Base-by-base conservation (phyloP, 441 rosid genomes). In the Bocquillonia castaneifolia region DNA sequence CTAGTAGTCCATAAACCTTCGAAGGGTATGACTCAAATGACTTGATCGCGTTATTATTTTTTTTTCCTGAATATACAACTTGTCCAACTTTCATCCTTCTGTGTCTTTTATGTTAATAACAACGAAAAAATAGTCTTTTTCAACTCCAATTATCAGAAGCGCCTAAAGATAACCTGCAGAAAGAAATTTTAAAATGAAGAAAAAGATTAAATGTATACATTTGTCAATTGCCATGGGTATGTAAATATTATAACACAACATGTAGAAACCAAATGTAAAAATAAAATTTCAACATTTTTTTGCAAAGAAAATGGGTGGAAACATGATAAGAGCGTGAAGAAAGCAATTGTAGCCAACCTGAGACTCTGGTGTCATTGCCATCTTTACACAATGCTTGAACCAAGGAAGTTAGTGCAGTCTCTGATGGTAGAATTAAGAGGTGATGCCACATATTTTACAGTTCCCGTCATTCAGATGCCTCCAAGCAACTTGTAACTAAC, bases 281-380 rank as follows among this genome's bases (percentile, higher is more conserved):
- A 9, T 0, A 17, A 53, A 20, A 34, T 5, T 2, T 26, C 23
- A 0, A 10, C 9, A 14, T n/a, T 3, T 3, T 45, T 29, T 23
- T 26, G 20, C 25, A 7, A 23, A 20, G 32, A 50, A 22, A 51
- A 29, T 6, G 20, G 47, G 39, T 18, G 66, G 32, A 1, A 5
- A 40, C 2, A 3, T 42, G 3, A 62, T 9, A 7, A 28, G 23
- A 34, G 56, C 14, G 47, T 6, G 14, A 42, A 12, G 47, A 10
- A 32, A 58, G n/a, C 23, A 39, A 53, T 52, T n/a, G 52, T 26
- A 37, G 20, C 73, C 65, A 63, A 81, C 82, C 86, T 80, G 80
- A 69, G 70, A 75, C 59, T 32, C 60, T 59, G 51, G 45, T 29
- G 54, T 48, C 63, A 36, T 44, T 47, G 59, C 58, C 68, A 56